Base-by-base conservation (phyloP, 2,329 filamentous ascomycete genomes). In the Neopestalotiopsis rosae region DNA sequence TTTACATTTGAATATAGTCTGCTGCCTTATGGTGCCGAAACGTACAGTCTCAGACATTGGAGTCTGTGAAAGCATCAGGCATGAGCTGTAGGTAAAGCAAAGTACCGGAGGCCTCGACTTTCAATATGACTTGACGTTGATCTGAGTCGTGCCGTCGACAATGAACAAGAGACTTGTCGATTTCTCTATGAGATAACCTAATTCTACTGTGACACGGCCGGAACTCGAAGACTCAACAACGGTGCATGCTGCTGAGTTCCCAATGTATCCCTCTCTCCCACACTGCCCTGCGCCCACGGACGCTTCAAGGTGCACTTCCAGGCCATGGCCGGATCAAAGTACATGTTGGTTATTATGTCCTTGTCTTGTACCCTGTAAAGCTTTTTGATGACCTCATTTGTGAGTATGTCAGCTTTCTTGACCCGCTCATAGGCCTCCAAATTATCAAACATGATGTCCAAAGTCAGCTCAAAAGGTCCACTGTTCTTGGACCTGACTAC, bases 291-390 rank as follows among this genome's bases (percentile, higher is more conserved):
- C 6, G 74, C 74, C 72, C 75, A 76, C 1, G 77, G 78, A 6
- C 82, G 69, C 57, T 72, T 75, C 30, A 82, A 75, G 4, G 79
- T 81, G 45, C 72, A 77, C 63, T 82, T 82, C 71, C 75, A 82
- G 2, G 79, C 80, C 72, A 79, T 64, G 0, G 80, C 81, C 7
- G 75, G 79, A 45, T 82, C 79, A 67, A 77, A 83, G 68, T 76
- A 82, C 69, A 80, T 72, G 24, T 72, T 75, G 0, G 72, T 69
- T 1, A 82, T 69, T 1, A 80, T 74, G 24, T 78, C 73, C 6
- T 70, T 68, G 12, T 68, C 17, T 77, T 67, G n/a, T 70, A 71
- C 68, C 30, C 56, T 42, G 65, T 79, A 80, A 20, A 80, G 69
- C 24, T 71, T 65, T 34, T 72, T 72, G 34, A 80, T 75, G 3